Evolutionary conservation across 1,139 yeast genomes (phyloP), one percentile per base, ranked within the genome.

Genomic region (Pichia norvegensis): DNA sequence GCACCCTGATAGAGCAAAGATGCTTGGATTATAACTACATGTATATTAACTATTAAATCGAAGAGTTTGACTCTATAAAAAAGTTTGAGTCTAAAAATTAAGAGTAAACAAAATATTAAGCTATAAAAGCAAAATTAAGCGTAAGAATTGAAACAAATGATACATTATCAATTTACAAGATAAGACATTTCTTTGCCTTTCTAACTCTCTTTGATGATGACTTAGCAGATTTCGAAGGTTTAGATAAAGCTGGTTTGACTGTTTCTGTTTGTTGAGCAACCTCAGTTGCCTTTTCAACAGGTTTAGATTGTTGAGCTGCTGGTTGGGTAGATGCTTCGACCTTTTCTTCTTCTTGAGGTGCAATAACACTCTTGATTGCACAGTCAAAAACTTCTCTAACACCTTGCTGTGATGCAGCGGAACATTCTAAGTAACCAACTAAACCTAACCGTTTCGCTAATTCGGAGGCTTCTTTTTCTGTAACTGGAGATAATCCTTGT

Each of bases 371-470:
- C 56, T 80, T 75, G 42, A 86, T 85, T 19, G 95, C 95, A 51
- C 70, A 79, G 57, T 86, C 95, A 57, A 87, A 87, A 17, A 87
- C 81, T 49, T 82, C 85, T 60, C 82, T 81, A 45, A 82, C 88
- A 23, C 96, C 96, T 50, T 74, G 76, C 65, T 87, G 96, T 25
- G 94, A 83, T 20, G 92, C 85, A n/a, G 97, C 95, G 3, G 95
- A 85, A 65, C 97, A 88, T 67, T 88, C 97, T 53, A 85, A 69
- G 64, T 87, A 85, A 50, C 76, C 78, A 50, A 82, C 76, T 36
- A 95, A 85, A 2, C 85, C 83, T 46, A 83, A 68, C 35, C 84
- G 88, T 56, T 76, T 73, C 29, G 94, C 90, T 57, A 85, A 68
- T 54, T 77, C 74, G 40, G 65, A 64, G 33, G 92, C 95, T 58